Evolutionary conservation across 768 basidiomycete genomes (phyloP), one percentile per base, ranked within the genome.

Genomic region (Paxillus involutus): DNA sequence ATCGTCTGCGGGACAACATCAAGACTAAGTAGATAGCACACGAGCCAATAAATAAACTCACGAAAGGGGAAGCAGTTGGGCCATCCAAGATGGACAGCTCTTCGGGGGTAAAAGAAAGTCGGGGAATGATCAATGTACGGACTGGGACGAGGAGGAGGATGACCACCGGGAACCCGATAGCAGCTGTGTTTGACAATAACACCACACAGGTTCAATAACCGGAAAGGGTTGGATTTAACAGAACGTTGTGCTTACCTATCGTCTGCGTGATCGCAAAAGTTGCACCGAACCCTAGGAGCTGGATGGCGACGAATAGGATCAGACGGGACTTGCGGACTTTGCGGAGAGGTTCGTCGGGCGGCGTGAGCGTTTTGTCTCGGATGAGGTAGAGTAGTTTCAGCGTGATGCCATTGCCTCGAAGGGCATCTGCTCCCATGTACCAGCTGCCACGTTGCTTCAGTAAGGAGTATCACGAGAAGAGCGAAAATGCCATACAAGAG

Each of bases 261-360:
- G 93, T 95, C 65, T 97, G 94, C 0, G 91, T 93, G 57, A 97
- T 85, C 8, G 91, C 89, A 67, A 96, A 93, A 0, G 94, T 94
- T 3, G 85, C 85, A 0, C 87, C 93, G 61, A 97, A 98, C 3
- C 87, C 91, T 7, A 87, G 59, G 32, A 96, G 79, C 67, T 97
- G 90, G 35, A 95, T 75, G 14, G 71, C 68, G 5, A 92, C 70
- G 68, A 91, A 97, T 11, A 91, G 68, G 29, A 86, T 51, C 45
- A 96, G 81, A 29, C 89, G 77, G 26, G 26, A 26, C 26, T 26
- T 26, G 26, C 26, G 82, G 37, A 97, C 91, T 62, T 76, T 77
- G 16, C 75, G 79, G 3, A 96, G 79, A 0, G 92, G 92, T n/a
- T 95, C 89, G 52, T 78, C 61, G 2, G 68, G 62, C 2, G 84